Evolutionary conservation across 2,329 filamentous ascomycete genomes (phyloP).

Genomic region (Pseudogymnoascus verrucosus): DNA sequence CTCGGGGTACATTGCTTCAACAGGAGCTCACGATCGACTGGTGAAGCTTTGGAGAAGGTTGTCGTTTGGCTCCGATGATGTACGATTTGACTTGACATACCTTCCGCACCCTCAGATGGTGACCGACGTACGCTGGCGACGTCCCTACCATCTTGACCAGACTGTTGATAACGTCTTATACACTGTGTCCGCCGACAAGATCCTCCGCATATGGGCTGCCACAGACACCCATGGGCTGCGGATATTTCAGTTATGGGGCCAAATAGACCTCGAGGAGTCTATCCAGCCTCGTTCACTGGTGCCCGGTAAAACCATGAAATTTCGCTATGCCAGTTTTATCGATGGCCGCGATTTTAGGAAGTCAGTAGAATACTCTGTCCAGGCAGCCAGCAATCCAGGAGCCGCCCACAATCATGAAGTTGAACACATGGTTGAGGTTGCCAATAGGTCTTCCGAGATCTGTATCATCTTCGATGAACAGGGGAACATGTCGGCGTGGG

Average conservation of each 20-base stretch:
- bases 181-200: conserved; percentile 74
- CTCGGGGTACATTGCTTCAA: conserved; percentile 76
- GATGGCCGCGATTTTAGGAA: conserved; percentile 71
- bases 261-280: conserved; percentile 66
- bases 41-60: conserved; percentile 90
- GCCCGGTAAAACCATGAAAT: conserved; percentile 21
- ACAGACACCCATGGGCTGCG: conserved; percentile 64
- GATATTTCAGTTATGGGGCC: conserved; percentile 70
- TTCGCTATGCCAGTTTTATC: conserved; percentile 70
- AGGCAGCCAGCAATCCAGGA: conserved; percentile 42
- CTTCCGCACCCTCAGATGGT: conserved; percentile 75
- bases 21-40: conserved; percentile 68
- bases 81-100: conserved; percentile 84
- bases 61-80: conserved; percentile 73
- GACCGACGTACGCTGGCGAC: conserved; percentile 80
- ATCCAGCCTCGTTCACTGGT: conserved; percentile 40
- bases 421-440: conserved; percentile 77
- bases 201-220: conserved; percentile 75
- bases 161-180: conserved; percentile 81
- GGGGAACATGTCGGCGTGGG: conserved; percentile 87
- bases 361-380: conserved; percentile 69
- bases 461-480: conserved; percentile 77
- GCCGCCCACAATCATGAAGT: conserved; percentile 60
- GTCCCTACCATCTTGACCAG: conserved; percentile 68
- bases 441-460: conserved; percentile 78